Percentiles rank a stretch among this genome's conserved stretches.
These are phyloP conservation scores for Hemileccinum impolitum DNA, from an alignment of 768 basidiomycete species.

Conservation along the genomic window DNA sequence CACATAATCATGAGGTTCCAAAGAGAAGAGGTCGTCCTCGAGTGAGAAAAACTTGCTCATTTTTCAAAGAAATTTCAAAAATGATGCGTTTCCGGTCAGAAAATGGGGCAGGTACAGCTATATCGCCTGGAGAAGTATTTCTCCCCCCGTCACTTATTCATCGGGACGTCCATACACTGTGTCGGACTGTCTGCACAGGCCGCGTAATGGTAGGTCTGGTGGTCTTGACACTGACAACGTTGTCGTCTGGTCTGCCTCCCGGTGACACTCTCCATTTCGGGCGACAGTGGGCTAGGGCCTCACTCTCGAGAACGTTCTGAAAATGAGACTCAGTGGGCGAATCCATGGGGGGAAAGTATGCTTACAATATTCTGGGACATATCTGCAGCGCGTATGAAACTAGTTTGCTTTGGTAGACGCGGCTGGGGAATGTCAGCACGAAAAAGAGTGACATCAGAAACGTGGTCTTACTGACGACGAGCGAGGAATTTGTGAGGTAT, in stretches of 20 bases:
- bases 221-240: constrained; percentile 1
- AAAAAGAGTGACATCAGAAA: not conserved
- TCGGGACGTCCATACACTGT: not conserved
- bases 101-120: too few relatives aligned
- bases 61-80: not conserved
- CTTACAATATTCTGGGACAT: constrained; percentile 8
- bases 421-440: constrained; percentile 2
- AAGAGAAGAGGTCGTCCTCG: too few relatives aligned
- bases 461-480: constrained; percentile 1
- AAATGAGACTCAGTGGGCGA: constrained; percentile 1
- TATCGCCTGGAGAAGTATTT: not conserved
- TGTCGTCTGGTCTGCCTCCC: constrained; percentile 6
- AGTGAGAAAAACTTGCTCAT: not conserved
- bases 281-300: not conserved
- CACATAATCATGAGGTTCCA: too few relatives aligned
- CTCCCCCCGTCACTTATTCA: not conserved
- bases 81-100: too few relatives aligned
- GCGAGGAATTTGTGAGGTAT: not conserved
- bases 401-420: not conserved
- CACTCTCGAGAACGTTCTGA: not conserved
- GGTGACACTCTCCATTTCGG: not conserved
- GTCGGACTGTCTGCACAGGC: constrained; percentile 3
- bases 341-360: not conserved
- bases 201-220: constrained; percentile 1
- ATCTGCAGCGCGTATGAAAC: not conserved